Percentiles rank a stretch among this genome's conserved stretches.
phyloP scores from a whole-genome alignment of 345 rosid genomes.

The Brassica carinata region DNA sequence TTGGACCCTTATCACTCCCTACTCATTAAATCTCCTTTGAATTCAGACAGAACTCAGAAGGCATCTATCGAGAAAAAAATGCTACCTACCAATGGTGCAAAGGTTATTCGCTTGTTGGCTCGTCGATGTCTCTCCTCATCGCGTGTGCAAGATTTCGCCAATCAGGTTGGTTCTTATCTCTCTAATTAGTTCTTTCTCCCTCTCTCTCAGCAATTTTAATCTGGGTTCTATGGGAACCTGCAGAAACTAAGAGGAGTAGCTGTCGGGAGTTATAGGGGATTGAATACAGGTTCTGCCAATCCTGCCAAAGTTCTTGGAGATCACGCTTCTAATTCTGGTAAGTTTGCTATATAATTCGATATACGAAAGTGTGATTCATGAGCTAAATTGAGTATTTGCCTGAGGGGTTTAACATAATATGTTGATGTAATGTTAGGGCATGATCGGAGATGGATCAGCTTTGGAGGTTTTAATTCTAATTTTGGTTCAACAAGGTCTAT shows the following conservation, averaged over 20 bases:
- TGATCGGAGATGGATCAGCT: slow-evolving; percentile 47
- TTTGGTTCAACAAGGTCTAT: slow-evolving; percentile 58
- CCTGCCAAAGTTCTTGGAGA: slow-evolving; percentile 38
- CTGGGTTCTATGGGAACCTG: slow-evolving; percentile 10
- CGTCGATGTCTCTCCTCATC: slow-evolving; percentile 51
- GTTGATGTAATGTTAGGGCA: slow-evolving; percentile 14
- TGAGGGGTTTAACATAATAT: not conserved
- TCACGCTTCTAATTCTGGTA: slow-evolving; percentile 48
- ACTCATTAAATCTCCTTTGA: not conserved
- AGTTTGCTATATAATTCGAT: not conserved
- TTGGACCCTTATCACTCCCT: not conserved
- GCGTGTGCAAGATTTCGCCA: slow-evolving; percentile 37
- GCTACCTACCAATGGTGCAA: slow-evolving; percentile 66
- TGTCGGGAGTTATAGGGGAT: slow-evolving; percentile 51
- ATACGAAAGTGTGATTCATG: not conserved
- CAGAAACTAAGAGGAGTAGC: slow-evolving; percentile 47
- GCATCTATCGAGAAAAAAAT: slow-evolving; percentile 39
- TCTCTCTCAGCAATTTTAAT: not conserved
- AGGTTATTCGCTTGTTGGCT: slow-evolving; percentile 53
- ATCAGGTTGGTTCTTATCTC: slow-evolving; percentile 41
- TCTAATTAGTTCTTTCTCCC: not conserved
- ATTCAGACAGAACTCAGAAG: not conserved
- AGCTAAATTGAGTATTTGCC: not conserved
- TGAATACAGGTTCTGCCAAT: slow-evolving; percentile 42
- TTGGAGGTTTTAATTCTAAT: slow-evolving; percentile 48